A percentile compares a stretch with the other conserved stretches of the same genome.
These are phyloP conservation scores for Metschnikowia similis DNA, from an alignment of 805 yeast species.

Conservation along the genomic window DNA sequence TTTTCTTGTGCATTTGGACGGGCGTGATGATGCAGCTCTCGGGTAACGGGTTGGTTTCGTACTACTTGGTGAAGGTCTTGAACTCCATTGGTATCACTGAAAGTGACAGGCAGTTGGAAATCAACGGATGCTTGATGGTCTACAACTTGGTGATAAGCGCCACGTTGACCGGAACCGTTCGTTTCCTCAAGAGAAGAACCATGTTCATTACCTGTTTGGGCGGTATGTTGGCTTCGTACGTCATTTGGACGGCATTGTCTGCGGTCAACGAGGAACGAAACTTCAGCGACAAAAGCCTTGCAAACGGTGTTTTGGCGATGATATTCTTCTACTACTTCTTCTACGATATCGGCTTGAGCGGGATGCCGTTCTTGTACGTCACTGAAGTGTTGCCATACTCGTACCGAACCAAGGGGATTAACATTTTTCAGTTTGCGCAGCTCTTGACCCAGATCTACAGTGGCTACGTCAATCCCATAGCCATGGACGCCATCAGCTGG, in stretches of 20 bases:
- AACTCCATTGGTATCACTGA: slow-evolving; percentile 50
- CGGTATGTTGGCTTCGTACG: slow-evolving; percentile 34
- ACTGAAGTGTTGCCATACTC: slow-evolving; percentile 40
- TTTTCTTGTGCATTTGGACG: slow-evolving; percentile 28
- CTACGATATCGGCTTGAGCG: slow-evolving; percentile 42
- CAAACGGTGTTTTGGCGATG: slow-evolving; percentile 48
- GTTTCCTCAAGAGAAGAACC: slow-evolving; percentile 32
- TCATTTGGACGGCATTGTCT: slow-evolving; percentile 42
- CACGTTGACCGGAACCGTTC: slow-evolving; percentile 18
- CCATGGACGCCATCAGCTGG: slow-evolving; percentile 40
- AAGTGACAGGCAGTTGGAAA: slow-evolving; percentile 33
- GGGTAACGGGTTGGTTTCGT: slow-evolving; percentile 51
- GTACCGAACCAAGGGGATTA: slow-evolving; percentile 41
- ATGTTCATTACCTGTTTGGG: slow-evolving; percentile 31
- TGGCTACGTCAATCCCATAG: slow-evolving; percentile 27
- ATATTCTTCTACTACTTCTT: slow-evolving; percentile 43
- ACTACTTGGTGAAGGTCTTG: too few relatives aligned
- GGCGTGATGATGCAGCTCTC: slow-evolving; percentile 42
- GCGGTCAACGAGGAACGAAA: slow-evolving; percentile 42
- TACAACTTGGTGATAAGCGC: slow-evolving; percentile 30
- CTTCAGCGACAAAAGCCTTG: slow-evolving; percentile 37
- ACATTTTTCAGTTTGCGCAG: slow-evolving; percentile 22
- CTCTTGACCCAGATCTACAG: slow-evolving; percentile 20
- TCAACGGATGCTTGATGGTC: slow-evolving; percentile 42
- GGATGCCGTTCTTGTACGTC: slow-evolving; percentile 43